phyloP scores from a whole-genome alignment of 805 yeast species.

The Lachancea kluyveri region DNA sequence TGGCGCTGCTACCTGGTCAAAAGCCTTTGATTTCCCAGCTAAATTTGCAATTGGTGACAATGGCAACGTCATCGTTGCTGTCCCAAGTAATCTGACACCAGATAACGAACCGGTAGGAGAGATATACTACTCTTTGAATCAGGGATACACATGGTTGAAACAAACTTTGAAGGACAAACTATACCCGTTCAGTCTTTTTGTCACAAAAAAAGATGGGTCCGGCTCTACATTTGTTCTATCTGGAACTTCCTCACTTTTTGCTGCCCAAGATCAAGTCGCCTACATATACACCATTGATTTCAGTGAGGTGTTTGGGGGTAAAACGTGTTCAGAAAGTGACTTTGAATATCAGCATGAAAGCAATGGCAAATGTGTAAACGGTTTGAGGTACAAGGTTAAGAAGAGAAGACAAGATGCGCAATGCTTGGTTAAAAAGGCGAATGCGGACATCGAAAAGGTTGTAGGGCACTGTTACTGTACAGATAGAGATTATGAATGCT shows the following conservation, averaged over 20 bases:
- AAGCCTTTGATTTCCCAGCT: conserved; percentile 46
- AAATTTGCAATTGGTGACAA: conserved; percentile 64
- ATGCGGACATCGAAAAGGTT: conserved; percentile 32
- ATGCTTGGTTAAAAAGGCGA: conserved; percentile 42
- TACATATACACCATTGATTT: conserved; percentile 44
- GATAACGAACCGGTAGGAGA: conserved; percentile 32
- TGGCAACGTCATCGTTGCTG: conserved; percentile 65
- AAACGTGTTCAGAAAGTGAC: conserved; percentile 43
- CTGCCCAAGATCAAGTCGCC: conserved; percentile 11
- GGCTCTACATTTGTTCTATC: conserved; percentile 49
- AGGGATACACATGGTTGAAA: conserved; percentile 61
- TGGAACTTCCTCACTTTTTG: conserved; percentile 31
- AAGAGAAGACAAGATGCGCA: conserved; percentile 61
- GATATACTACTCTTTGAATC: conserved; percentile 57
- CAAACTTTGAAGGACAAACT: conserved; percentile 40
- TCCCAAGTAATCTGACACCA: conserved; percentile 36
- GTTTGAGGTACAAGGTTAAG: conserved; percentile 54
- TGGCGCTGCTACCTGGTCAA: conserved; percentile 70
- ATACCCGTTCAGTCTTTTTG: conserved; percentile 34
- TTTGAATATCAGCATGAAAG: conserved; percentile 53
- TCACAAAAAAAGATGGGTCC: conserved; percentile 67
- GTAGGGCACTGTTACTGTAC: conserved; percentile 62
- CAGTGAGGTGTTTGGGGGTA: conserved; percentile 42
- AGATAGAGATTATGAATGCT: conserved; percentile 63
- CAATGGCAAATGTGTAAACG: conserved; percentile 50